Conservation (phyloP, 2,329 filamentous ascomycete genomes). For the Ophiostoma montium region DNA sequence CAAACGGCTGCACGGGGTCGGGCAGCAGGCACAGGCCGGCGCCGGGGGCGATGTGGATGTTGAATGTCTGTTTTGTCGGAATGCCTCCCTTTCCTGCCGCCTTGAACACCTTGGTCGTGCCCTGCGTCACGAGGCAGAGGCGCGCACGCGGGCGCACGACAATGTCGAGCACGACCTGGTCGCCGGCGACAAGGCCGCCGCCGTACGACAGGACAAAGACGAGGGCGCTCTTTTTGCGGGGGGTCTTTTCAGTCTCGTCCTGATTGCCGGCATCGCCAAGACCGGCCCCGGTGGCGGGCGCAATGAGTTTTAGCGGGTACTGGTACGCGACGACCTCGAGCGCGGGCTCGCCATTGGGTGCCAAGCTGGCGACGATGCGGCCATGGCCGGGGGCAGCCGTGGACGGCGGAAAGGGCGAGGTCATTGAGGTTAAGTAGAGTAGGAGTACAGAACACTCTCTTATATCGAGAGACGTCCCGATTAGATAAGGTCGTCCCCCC, state of each 20-base stretch:
- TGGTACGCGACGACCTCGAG: constrained; percentile 70
- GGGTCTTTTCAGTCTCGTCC: constrained; percentile 16
- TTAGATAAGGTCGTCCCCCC: neutral
- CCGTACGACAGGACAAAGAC: constrained; percentile 91
- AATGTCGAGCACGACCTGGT: constrained; percentile 62
- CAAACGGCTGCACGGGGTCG: constrained; percentile 87
- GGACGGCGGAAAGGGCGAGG: constrained; percentile 64
- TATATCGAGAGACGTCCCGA: neutral
- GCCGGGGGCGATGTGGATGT: constrained; percentile 33
- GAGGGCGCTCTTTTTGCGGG: constrained; percentile 48
- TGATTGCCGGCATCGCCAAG: neutral
- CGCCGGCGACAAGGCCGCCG: constrained; percentile 80
- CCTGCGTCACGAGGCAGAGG: constrained; percentile 55
- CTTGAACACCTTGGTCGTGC: constrained; percentile 94
- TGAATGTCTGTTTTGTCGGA: constrained; percentile 32
- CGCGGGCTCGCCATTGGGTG: constrained; percentile 57
- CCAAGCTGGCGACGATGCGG: constrained; percentile 54
- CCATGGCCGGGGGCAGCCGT: constrained; percentile 66
- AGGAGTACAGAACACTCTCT: too few relatives aligned
- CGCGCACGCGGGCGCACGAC: constrained; percentile 49
- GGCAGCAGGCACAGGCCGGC: constrained; percentile 57
- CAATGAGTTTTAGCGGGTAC: constrained; percentile 89
- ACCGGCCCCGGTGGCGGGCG: constrained; percentile 37
- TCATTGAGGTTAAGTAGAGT: constrained; percentile 18
- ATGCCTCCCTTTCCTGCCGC: constrained; percentile 25